Evolutionary conservation across 2,329 filamentous ascomycete species (phyloP).

Genomic region (Thyridium curvatum): DNA sequence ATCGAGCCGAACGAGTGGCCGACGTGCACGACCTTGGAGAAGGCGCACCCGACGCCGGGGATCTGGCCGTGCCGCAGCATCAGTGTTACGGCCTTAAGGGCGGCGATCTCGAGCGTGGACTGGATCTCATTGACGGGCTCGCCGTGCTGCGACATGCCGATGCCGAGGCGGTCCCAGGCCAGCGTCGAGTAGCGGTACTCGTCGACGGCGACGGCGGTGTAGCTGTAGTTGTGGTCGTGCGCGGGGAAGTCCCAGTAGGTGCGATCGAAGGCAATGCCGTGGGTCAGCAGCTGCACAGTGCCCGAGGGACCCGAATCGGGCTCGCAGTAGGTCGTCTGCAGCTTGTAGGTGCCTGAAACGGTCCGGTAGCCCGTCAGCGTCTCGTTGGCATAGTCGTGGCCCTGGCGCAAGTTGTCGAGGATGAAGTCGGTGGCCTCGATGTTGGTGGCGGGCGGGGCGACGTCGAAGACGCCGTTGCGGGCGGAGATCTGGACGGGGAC

Average conservation of each 20-base stretch:
- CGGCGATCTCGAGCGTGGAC: constrained; percentile 48
- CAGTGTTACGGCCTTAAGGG: constrained; percentile 46
- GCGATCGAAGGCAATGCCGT: constrained; percentile 49
- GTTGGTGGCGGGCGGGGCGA: constrained; percentile 40
- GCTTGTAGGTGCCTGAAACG: constrained; percentile 46
- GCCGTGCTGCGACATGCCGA: constrained; percentile 51
- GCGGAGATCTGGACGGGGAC: constrained; percentile 50
- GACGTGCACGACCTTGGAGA: constrained; percentile 18
- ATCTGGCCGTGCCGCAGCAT: constrained; percentile 39
- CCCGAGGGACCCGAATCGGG: constrained; percentile 37
- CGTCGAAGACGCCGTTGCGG: constrained; percentile 45
- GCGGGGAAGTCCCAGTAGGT: constrained; percentile 19
- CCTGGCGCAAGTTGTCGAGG: constrained; percentile 39
- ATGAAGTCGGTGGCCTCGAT: constrained; percentile 52
- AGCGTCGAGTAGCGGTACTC: constrained; percentile 52
- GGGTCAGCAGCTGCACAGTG: constrained; percentile 41
- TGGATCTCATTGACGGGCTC: constrained; percentile 57
- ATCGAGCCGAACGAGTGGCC: constrained; percentile 17
- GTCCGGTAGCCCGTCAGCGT: constrained; percentile 41
- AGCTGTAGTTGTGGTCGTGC: constrained; percentile 13
- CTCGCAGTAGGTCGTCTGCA: constrained; percentile 55
- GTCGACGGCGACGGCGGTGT: constrained; percentile 25
- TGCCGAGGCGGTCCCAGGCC: constrained; percentile 55
- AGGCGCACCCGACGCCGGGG: constrained; percentile 20
- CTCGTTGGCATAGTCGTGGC: constrained; percentile 39